Conservation (phyloP, 352 stramenopile species). For the Halophytophthora batemanensis region DNA sequence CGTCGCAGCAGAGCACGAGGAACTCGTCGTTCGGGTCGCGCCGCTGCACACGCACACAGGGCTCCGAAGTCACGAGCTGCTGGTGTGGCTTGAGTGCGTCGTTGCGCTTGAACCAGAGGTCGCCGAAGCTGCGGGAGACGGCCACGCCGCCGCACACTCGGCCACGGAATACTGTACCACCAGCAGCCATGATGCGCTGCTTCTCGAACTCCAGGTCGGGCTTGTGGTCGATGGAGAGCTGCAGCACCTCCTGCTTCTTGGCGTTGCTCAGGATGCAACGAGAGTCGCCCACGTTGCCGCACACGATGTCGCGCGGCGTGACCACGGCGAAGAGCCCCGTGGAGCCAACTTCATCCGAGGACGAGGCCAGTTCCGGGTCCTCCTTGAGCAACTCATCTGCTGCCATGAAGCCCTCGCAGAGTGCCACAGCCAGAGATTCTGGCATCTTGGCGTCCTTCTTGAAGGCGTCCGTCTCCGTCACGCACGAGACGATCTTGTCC, state of each 20-base stretch:
- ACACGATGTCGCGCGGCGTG: constrained; percentile 79
- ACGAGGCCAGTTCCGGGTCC: constrained; percentile 56
- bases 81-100: constrained; percentile 70
- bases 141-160: constrained; percentile 83
- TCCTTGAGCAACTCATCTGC: constrained; percentile 72
- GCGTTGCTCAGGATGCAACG: constrained; percentile 80
- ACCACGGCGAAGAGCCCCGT: constrained; percentile 81
- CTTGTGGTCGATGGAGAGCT: constrained; percentile 87
- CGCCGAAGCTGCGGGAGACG: constrained; percentile 83
- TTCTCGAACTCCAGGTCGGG: constrained; percentile 84
- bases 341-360: constrained; percentile 79
- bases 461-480: constrained; percentile 73
- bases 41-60: constrained; percentile 72
- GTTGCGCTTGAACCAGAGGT: constrained; percentile 90
- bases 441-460: constrained; percentile 65
- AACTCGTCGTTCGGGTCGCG: constrained; percentile 88
- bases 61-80: constrained; percentile 84
- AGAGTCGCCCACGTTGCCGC: constrained; percentile 83
- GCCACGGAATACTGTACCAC: constrained; percentile 80
- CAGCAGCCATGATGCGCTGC: constrained; percentile 79
- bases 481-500: constrained; percentile 58
- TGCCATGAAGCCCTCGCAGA: constrained; percentile 73
- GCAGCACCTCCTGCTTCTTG: constrained; percentile 64
- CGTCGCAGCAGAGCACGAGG: constrained; percentile 91
- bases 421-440: constrained; percentile 65